Base-by-base conservation (phyloP, 129 eudicot species). In the Flaveria robusta region DNA sequence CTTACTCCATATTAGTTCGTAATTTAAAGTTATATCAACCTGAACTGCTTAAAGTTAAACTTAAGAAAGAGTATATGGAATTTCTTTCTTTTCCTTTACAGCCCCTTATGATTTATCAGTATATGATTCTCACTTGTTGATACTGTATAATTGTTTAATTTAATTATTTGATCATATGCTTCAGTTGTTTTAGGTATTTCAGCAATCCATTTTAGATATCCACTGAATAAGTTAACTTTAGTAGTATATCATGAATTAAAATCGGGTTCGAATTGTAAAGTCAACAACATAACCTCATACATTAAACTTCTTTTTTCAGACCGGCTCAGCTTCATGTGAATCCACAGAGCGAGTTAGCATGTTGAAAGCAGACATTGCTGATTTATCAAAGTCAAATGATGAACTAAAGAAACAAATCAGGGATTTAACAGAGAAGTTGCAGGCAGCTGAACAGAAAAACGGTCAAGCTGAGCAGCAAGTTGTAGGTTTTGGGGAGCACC, bases 321-420 rank as follows among this genome's bases (percentile, higher is more conserved):
- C 16, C 13, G 79, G 80, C 45, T 72, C 90, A 24, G 66, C 83
- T 15, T 74, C 88, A 2, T 91, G 92, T 74, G 95, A 88, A 74
- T 79, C 90, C 3, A 46, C 85, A 18, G 90, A 86, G 34, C 77
- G 76, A 78, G 75, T 88, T 42, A 81, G 73, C 78, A 74, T 71
- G 73, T 67, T 88, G 70, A 91, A 87, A 71, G 69, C 94, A 15
- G 90, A 91, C n/a, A 68, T 85, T 12, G 71, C 71, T 77, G 80
- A 78, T 62, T 68, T 91, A 76, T 80, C 83, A 8, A 87, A 69
- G 76, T 77, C 75, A 76, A 91, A 85, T 60, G 83, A 72, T 2
- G 87, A 86, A 72, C 77, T 91, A 66, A 82, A 88, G 76, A 85
- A 83, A 74, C 92, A 86, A 79, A 80, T 88, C 16, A 83, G 83